Base-by-base conservation (phyloP, 208 protist species). In the Trichomonas gallinae region DNA sequence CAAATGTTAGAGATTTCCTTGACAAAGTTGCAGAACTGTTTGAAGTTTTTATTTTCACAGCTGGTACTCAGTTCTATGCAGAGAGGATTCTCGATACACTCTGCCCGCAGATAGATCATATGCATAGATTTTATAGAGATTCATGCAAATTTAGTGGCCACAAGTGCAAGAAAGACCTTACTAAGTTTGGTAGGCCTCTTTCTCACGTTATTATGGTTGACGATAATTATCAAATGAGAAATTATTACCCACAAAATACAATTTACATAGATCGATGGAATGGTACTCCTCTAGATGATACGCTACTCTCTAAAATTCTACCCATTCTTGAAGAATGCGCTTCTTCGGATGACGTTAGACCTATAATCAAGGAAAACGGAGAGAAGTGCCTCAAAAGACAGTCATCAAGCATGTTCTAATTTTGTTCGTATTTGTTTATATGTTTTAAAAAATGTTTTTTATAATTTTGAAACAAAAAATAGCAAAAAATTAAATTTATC, bases 11-110 rank as follows among this genome's bases (percentile, higher is more conserved):
- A 13, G 36, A 96, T 10, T 97, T 97, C 87, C 51, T 97, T 6
- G 34, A 31, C 8, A 48, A 44, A n/a, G 42, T 97, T 21, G 10
- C 63, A 26, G 26, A 93, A 45, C 4, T 96, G n/a, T 97, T 96
- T 63, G 97, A 97, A 23, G 45, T 97, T 36, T 97, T 97, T 11
- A 85, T 97, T 42, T 97, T 97, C 58, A 97, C 97, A 51, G 42
- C 17, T 38, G 87, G 87, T 38, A 44, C 42, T 0, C 40, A 40
- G 8, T 15, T 38, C 2, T 93, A 93, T 51, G 87, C 87, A 38
- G 44, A 93, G 21, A 42, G 40, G 34, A 51, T 93, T 17, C 21
- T 93, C 8, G 44, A 93, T 38, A 23, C 13, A 11, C 3, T 93
- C 13, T 93, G 87, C 26, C 87, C 87, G 38, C 45, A 48, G 8